Evolutionary conservation across 2,329 filamentous ascomycete species (phyloP).

Genomic region (Eurotiales sp.): DNA sequence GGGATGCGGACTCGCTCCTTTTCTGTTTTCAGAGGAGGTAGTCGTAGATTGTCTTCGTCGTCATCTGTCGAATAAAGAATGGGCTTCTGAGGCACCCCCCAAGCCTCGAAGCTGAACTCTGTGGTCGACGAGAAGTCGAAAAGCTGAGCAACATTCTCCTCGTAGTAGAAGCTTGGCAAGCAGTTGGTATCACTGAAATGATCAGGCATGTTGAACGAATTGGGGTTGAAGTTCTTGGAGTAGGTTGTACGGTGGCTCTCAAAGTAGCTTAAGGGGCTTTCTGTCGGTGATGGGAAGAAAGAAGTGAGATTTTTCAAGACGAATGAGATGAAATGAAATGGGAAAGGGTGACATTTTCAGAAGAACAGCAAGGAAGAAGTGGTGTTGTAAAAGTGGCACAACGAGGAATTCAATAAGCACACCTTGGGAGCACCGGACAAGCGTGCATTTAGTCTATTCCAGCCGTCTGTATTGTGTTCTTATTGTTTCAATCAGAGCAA

Average conservation of each 20-base stretch:
- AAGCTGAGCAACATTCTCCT: background rate
- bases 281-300: too few species aligned
- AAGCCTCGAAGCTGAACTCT: background rate
- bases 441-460: background rate
- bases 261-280: too few species aligned
- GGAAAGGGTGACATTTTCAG: too few species aligned
- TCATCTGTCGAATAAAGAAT: background rate
- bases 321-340: too few species aligned
- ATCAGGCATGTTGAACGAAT: background rate
- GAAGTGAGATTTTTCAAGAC: too few species aligned
- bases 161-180: background rate
- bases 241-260: too few species aligned
- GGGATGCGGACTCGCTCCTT: background rate
- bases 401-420: too few species aligned
- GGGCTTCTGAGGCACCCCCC: background rate
- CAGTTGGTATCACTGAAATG: background rate
- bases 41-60: background rate
- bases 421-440: too few species aligned
- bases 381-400: too few species aligned
- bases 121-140: background rate
- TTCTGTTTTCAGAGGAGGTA: background rate
- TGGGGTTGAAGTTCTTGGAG: background rate
- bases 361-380: too few species aligned
- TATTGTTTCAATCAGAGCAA: background rate
- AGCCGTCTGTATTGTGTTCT: background rate